Conservation (phyloP, 2,329 filamentous ascomycete genomes). For the Exophiala bonariae region DNA sequence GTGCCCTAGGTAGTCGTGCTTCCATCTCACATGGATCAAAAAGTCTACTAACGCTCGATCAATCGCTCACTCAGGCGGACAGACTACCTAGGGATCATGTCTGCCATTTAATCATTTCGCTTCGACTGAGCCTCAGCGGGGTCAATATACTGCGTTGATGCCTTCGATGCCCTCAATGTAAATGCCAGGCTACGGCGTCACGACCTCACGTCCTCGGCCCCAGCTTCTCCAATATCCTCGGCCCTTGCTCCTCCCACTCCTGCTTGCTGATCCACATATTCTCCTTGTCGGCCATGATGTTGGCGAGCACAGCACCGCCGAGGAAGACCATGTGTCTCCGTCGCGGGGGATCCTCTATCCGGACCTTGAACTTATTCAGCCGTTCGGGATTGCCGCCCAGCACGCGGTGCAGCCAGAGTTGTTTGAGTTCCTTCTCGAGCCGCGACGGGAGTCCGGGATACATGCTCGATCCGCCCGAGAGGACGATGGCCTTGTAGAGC, state of each 20-base stretch:
- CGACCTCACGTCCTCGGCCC: constrained; percentile 66
- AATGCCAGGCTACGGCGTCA: too few relatives aligned
- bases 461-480: constrained; percentile 98
- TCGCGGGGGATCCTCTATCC: constrained; percentile 95
- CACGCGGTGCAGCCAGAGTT: constrained; percentile 93
- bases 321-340: constrained; percentile 99
- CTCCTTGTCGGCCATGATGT: constrained; percentile 98
- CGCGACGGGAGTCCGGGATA: constrained; percentile 93
- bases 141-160: too few relatives aligned
- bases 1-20: too few relatives aligned
- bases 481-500: constrained; percentile 94
- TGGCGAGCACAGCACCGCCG: constrained; percentile 91
- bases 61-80: too few relatives aligned
- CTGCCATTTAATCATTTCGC: too few relatives aligned
- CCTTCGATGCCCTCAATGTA: too few relatives aligned
- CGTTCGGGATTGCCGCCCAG: constrained; percentile 89
- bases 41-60: too few relatives aligned
- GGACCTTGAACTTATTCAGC: constrained; percentile 96
- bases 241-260: constrained; percentile 94
- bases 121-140: too few relatives aligned
- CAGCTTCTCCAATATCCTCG: constrained; percentile 83
- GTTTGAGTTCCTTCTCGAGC: constrained; percentile 97
- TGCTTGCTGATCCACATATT: constrained; percentile 98
- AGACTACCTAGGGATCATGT: too few relatives aligned
- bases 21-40: too few relatives aligned